A percentile compares a stretch with the other conserved stretches of the same genome.
These are phyloP conservation scores for Exophiala viscosa DNA, from an alignment of 2,329 filamentous ascomycete genomes.

Conservation along the genomic window DNA sequence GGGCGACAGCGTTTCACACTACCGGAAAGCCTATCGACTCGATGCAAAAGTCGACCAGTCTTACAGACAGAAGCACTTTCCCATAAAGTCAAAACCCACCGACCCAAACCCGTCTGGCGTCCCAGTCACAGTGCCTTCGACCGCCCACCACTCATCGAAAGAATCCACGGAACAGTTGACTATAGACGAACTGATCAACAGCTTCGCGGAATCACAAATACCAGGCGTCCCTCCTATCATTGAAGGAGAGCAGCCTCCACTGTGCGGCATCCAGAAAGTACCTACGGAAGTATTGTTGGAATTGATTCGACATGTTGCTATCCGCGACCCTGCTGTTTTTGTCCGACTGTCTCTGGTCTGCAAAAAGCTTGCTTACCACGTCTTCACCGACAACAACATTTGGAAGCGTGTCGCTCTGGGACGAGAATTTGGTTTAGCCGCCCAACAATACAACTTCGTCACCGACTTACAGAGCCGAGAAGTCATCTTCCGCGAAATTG, in stretches of 20 bases:
- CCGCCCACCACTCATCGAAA: slow-evolving; percentile 57
- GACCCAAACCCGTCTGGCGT: slow-evolving; percentile 49
- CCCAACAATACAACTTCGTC: slow-evolving; percentile 78
- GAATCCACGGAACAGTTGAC: slow-evolving; percentile 42
- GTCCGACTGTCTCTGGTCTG: slow-evolving; percentile 75
- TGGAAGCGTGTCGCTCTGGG: slow-evolving; percentile 76
- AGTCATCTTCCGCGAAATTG: slow-evolving; percentile 17
- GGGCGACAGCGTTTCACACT: slow-evolving; percentile 82
- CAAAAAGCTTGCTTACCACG: slow-evolving; percentile 79
- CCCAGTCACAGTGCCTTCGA: slow-evolving; percentile 49
- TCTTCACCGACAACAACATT: slow-evolving; percentile 76
- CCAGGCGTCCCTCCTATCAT: slow-evolving; percentile 63
- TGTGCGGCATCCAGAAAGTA: slow-evolving; percentile 73
- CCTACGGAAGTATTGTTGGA: slow-evolving; percentile 83
- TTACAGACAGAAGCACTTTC: slow-evolving; percentile 90
- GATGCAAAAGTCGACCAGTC: slow-evolving; percentile 77
- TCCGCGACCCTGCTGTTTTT: slow-evolving; percentile 72
- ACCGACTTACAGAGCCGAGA: slow-evolving; percentile 53
- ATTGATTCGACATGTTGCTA: slow-evolving; percentile 70
- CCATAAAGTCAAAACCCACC: slow-evolving; percentile 54
- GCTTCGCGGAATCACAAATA: slow-evolving; percentile 70
- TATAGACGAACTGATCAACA: slow-evolving; percentile 66
- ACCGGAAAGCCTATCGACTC: slow-evolving; percentile 85
- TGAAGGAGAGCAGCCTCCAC: slow-evolving; percentile 67
- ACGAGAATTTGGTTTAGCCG: slow-evolving; percentile 69